A percentile compares a stretch with the other conserved stretches of the same genome.
These are phyloP conservation scores for Neocatenulostroma microsporum DNA, from an alignment of 2,329 filamentous ascomycete species.

Conservation along the genomic window DNA sequence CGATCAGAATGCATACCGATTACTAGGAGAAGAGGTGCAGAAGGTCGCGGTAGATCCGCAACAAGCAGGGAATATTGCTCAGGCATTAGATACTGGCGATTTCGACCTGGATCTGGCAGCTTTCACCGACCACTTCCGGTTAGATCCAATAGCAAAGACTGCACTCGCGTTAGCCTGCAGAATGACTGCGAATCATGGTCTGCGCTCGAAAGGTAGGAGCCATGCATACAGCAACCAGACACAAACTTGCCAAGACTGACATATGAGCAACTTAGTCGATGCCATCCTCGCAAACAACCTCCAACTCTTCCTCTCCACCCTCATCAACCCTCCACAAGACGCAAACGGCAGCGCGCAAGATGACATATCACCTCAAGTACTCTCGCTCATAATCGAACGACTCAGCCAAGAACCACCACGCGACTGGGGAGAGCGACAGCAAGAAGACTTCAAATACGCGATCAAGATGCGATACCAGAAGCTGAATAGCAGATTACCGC, in stretches of 20 bases:
- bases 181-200: constrained; percentile 66
- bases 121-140: constrained; percentile 92
- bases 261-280: constrained; percentile 56
- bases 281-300: constrained; percentile 80
- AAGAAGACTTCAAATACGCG: constrained; percentile 60
- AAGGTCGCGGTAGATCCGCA: constrained; percentile 74
- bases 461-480: constrained; percentile 61
- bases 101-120: constrained; percentile 92
- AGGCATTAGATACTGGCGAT: constrained; percentile 87
- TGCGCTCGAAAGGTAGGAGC: constrained; percentile 76
- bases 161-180: constrained; percentile 85
- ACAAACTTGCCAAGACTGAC: constrained; percentile 9
- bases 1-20: constrained; percentile 72
- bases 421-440: constrained; percentile 69
- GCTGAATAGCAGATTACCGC: constrained; percentile 57
- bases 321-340: constrained; percentile 49
- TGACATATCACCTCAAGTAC: constrained; percentile 59
- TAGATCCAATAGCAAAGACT: constrained; percentile 81
- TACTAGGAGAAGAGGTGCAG: constrained; percentile 75
- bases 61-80: constrained; percentile 84
- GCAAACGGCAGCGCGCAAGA: constrained; percentile 51
- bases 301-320: constrained; percentile 65
- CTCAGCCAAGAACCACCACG: constrained; percentile 81
- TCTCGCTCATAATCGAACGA: constrained; percentile 75
- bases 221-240: neutral